Base-by-base conservation (phyloP, 768 basidiomycete genomes). In the Tephrocybe rancida region DNA sequence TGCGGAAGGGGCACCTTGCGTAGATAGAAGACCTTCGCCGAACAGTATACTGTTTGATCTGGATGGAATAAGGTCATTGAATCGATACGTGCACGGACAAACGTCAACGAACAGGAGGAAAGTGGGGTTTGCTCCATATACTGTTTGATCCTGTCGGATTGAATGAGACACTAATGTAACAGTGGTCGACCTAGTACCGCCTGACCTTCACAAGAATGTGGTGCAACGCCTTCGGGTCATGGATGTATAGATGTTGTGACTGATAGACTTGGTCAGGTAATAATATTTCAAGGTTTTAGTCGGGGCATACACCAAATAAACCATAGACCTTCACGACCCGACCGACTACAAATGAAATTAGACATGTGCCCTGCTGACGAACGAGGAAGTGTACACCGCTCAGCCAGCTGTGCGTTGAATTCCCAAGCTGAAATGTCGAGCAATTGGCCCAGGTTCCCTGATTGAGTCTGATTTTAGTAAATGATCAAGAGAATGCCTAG, bases 401-500 rank as follows among this genome's bases (percentile, higher is more conserved):
- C 22, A 6, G 58, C 55, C 6, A 59, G 32, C 35, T 49, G 43
- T 2, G 43, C 44, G 22, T 60, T 44, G 21, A 54, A 56, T 5
- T 47, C 29, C 58, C 58, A 57, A 5, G 19, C 52, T 2, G 44
- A 37, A 38, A 41, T 4, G 30, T 26, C 42, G 29, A 60, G 57
- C 25, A 60, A 38, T 37, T 59, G 58, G 3, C 35, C 44, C 16
- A 59, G 9, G 25, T 56, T 59, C 2, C 58, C 58, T 59, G 16
- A 5, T 18, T 5, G 10, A 10, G 18, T 9, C 8, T 39, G 3
- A 14, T 11, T 44, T 21, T 10, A 44, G 24, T 18, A 10, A n/a
- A n/a, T n/a, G n/a, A n/a, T n/a, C n/a, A 27, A 18, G 19, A 41
- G 6, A n/a, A 2, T 6, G 6, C 21, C 8, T n/a, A 6, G 3